Evolutionary conservation across 2,329 filamentous ascomycete species (phyloP).

Genomic region (Thelonectria blattea): DNA sequence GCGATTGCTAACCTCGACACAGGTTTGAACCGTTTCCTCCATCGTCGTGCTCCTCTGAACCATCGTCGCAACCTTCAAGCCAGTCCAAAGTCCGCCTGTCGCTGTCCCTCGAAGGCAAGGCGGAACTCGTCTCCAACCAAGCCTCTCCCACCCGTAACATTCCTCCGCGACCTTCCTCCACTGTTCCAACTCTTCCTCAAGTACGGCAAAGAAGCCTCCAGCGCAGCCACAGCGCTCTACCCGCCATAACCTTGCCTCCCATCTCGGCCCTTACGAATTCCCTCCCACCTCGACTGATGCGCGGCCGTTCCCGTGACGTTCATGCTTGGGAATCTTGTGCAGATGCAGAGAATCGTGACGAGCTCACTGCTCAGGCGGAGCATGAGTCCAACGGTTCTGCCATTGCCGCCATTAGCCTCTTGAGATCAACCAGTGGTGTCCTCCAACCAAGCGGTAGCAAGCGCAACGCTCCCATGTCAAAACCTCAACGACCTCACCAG

Average conservation of each 20-base stretch:
- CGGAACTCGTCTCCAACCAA: constrained; percentile 78
- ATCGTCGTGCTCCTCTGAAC: constrained; percentile 50
- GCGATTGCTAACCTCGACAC: constrained; percentile 13
- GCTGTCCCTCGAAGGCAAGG: constrained; percentile 86
- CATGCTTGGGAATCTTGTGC: constrained; percentile 92
- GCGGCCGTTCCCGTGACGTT: constrained; percentile 83
- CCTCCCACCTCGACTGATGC: constrained; percentile 62
- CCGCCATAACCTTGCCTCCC: constrained; percentile 62
- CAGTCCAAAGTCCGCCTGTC: constrained; percentile 74
- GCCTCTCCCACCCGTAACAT: constrained; percentile 66
- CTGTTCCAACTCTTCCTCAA: constrained; percentile 54
- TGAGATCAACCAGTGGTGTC: constrained; percentile 69
- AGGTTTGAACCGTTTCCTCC: constrained; percentile 54
- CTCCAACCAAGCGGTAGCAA: constrained; percentile 66
- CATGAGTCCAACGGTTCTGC: constrained; percentile 81
- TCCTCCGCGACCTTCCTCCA: constrained; percentile 54
- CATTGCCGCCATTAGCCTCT: constrained; percentile 78
- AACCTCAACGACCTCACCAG: constrained; percentile 41
- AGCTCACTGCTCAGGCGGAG: constrained; percentile 80
- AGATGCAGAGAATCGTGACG: constrained; percentile 78
- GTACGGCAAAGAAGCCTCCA: constrained; percentile 62
- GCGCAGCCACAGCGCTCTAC: constrained; percentile 73
- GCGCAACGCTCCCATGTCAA: constrained; percentile 61
- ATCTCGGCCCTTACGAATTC: constrained; percentile 59
- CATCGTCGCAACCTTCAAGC: constrained; percentile 45